Conservation (phyloP, 2,329 filamentous ascomycete genomes). For the Curvularia lunata region DNA sequence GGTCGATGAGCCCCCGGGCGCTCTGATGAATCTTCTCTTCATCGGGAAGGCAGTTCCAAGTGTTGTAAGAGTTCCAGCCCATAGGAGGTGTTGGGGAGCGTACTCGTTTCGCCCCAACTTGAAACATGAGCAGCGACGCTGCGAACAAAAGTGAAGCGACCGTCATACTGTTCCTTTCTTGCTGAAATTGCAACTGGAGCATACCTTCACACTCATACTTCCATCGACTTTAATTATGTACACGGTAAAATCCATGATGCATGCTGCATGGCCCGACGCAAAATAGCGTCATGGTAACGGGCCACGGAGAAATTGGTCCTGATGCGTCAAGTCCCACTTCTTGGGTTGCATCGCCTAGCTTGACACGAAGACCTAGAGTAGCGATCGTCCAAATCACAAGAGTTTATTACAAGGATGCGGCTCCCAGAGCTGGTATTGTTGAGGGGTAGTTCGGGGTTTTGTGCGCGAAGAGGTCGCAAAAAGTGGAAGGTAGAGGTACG, state of each 20-base stretch:
- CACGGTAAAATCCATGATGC: not conserved
- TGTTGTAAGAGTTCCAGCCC: conserved; percentile 67
- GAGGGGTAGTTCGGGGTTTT: conserved; percentile 12
- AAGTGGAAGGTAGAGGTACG: not conserved
- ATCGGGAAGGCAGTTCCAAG: conserved; percentile 58
- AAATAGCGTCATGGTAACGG: not conserved
- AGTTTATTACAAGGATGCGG: not conserved
- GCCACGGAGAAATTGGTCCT: conserved; percentile 14
- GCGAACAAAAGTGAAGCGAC: conserved; percentile 2
- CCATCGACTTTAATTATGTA: not conserved
- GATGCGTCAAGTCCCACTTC: conserved; percentile 10
- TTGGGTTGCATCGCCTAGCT: conserved; percentile 5
- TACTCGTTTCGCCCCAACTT: conserved; percentile 24
- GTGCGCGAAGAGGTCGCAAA: not conserved
- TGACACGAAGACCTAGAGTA: not conserved
- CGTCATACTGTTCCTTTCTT: not conserved
- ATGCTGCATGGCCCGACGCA: conserved; percentile 2
- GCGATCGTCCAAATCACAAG: conserved; percentile 3
- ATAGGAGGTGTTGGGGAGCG: conserved; percentile 39
- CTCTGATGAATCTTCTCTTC: conserved; percentile 59
- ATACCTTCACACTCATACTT: not conserved
- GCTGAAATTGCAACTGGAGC: not conserved
- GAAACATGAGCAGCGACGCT: conserved; percentile 15
- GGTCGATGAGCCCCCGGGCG: conserved; percentile 60
- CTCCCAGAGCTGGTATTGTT: not conserved